Evolutionary conservation across 305 asterid species (phyloP), one percentile per base, ranked within the genome.

Genomic region (Fraxinus sp.): DNA sequence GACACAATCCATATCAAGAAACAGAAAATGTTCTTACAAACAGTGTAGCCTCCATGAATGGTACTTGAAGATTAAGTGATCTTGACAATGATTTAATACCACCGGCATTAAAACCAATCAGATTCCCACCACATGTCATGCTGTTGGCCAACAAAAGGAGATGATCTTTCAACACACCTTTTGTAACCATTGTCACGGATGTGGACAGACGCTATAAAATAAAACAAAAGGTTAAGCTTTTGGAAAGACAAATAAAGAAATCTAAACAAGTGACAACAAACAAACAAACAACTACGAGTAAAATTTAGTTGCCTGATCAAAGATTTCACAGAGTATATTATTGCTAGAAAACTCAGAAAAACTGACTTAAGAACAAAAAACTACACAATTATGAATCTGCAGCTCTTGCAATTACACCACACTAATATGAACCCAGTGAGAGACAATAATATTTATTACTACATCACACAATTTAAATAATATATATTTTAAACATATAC

Each of bases 91-190:
- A 89, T 87, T 96, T 96, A 64, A 96, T 92, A n/a, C 99, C 99
- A 70, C 98, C 98, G 41, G 91, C 75, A 84, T 95, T 96, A 86
- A 96, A 96, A 82, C 99, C 99, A 89, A 95, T 88, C 86, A 96
- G 83, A 57, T 89, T 91, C 64, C 99, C 99, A 83, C 95, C 90
- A 84, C 95, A 93, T 36, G 98, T 95, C 99, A 96, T 96, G 91
- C 95, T 94, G 86, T 93, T 95, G 6, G 96, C 98, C 89, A 95
- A 82, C 84, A 96, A 82, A 64, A 96, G 93, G 75, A 96, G 95
- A 86, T 96, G 99, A 81, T 96, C 99, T 87, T 93, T 96, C 78
- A 96, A 96, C 72, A 96, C 98, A 76, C 98, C 99, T 89, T 94
- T 96, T 24, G 99, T 95, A 33, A 96, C 99, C 98, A 92, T 92